Percentiles rank a stretch among this genome's conserved stretches.
phyloP scores from a whole-genome alignment of 352 stramenopile species.

The Phytophthora citricola region DNA sequence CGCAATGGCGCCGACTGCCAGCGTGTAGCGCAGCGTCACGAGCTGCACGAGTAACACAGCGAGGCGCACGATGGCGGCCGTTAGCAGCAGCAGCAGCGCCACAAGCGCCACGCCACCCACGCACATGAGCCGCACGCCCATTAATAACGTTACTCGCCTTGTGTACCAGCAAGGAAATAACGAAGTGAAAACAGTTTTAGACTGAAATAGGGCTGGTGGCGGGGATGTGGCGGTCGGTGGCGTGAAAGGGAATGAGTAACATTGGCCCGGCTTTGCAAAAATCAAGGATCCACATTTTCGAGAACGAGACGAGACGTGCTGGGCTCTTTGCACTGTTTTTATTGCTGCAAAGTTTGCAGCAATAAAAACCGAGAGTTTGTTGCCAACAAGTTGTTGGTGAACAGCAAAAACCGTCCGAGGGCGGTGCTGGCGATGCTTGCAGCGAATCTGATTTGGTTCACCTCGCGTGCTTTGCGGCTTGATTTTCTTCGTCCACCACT shows the following conservation, averaged over 20 bases:
- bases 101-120: slow-evolving; percentile 18
- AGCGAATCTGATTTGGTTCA: slow-evolving; percentile 17
- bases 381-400: not conserved
- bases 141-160: slow-evolving; percentile 1
- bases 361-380: not conserved
- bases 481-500: slow-evolving; percentile 14
- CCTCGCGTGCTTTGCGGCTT: slow-evolving; percentile 9
- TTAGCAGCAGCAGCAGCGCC: slow-evolving; percentile 29
- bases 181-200: slow-evolving; percentile 12
- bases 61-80: slow-evolving; percentile 22
- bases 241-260: slow-evolving; percentile 5
- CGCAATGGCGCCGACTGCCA: slow-evolving; percentile 14
- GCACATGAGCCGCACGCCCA: slow-evolving; percentile 29
- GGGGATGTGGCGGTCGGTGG: not conserved
- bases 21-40: slow-evolving; percentile 34
- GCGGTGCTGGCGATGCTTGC: not conserved
- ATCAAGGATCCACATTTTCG: slow-evolving; percentile 15
- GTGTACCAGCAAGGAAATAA: slow-evolving; percentile 8
- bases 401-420: not conserved
- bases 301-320: no score
- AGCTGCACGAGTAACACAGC: slow-evolving; percentile 28
- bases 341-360: not conserved
- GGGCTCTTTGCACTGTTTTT: not conserved
- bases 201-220: not conserved
- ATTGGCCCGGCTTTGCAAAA: not conserved